A percentile compares a stretch with the other conserved stretches of the same genome.
phyloP scores from a whole-genome alignment of 768 basidiomycete genomes.

The Pisolithus sp. region DNA sequence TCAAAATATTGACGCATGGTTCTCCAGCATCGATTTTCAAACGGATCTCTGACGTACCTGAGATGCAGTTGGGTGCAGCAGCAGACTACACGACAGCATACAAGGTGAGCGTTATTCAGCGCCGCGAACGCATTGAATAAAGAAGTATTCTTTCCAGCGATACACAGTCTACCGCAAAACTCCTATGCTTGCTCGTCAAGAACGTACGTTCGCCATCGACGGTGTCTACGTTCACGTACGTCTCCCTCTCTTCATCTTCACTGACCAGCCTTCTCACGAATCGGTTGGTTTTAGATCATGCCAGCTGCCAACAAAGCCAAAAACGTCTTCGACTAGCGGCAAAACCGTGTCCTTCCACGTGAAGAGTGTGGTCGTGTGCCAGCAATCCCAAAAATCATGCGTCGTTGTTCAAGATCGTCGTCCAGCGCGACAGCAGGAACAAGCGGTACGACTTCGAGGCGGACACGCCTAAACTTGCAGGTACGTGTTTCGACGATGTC shows the following conservation, averaged over 20 bases:
- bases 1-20: background rate
- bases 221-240: slow-evolving; percentile 87
- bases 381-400: slow-evolving; percentile 76
- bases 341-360: slow-evolving; percentile 93
- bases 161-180: slow-evolving; percentile 91
- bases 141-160: slow-evolving; percentile 43
- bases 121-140: no score
- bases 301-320: slow-evolving; percentile 73
- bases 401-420: slow-evolving; percentile 82
- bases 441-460: slow-evolving; percentile 99
- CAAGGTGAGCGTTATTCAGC: slow-evolving; percentile 45
- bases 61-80: slow-evolving; percentile 51
- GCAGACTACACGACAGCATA: slow-evolving; percentile 81
- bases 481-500: slow-evolving; percentile 34
- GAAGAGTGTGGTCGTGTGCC: slow-evolving; percentile 76
- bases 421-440: slow-evolving; percentile 64
- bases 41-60: slow-evolving; percentile 62
- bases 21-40: slow-evolving; percentile 86
- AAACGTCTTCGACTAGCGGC: slow-evolving; percentile 80
- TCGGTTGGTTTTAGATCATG: slow-evolving; percentile 58
- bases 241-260: background rate
- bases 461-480: slow-evolving; percentile 73
- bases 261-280: slow-evolving; percentile 5
- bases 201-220: slow-evolving; percentile 89
- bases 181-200: slow-evolving; percentile 89